These are phyloP conservation scores for Physcomitrium patens DNA, from an alignment of 225 moss, liverwort and hornwort species.

Conservation along the genomic window DNA sequence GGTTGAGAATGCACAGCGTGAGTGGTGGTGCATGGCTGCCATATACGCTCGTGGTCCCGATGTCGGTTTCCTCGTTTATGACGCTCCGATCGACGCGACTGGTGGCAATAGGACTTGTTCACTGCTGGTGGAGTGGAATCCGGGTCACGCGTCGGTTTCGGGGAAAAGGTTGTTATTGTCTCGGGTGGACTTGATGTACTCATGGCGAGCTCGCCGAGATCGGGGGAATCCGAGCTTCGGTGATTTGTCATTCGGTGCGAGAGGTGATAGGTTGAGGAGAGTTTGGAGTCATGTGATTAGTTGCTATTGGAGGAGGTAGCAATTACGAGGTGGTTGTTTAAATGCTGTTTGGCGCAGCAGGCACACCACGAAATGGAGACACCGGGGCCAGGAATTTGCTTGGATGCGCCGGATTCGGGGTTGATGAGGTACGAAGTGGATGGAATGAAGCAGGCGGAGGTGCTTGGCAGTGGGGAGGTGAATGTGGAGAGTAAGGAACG, in stretches of 20 bases:
- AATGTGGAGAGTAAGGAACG: conserved; percentile 6
- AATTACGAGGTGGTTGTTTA: conserved; percentile 11
- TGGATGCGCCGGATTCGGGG: conserved; percentile 26
- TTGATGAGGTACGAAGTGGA: conserved; percentile 14
- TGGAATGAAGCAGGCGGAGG: conserved; percentile 17
- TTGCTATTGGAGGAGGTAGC: background rate
- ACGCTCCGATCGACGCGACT: background rate
- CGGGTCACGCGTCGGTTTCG: background rate
- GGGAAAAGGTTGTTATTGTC: background rate
- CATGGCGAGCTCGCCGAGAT: background rate
- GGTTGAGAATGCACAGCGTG: background rate
- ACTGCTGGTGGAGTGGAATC: background rate
- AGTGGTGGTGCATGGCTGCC: conserved; percentile 2
- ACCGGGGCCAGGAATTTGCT: conserved; percentile 20
- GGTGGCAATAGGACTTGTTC: background rate
- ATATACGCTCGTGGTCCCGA: conserved; percentile 20
- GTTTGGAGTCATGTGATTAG: background rate
- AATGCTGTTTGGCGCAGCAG: conserved; percentile 49
- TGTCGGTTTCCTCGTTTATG: background rate
- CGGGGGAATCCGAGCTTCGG: background rate
- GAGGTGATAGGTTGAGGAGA: background rate
- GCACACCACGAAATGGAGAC: conserved; percentile 37
- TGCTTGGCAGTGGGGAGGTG: conserved; percentile 1
- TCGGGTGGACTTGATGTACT: background rate
- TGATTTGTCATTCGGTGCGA: background rate